Evolutionary conservation across 2,329 filamentous ascomycete genomes (phyloP).

Genomic region (Gaeumannomyces sp.): DNA sequence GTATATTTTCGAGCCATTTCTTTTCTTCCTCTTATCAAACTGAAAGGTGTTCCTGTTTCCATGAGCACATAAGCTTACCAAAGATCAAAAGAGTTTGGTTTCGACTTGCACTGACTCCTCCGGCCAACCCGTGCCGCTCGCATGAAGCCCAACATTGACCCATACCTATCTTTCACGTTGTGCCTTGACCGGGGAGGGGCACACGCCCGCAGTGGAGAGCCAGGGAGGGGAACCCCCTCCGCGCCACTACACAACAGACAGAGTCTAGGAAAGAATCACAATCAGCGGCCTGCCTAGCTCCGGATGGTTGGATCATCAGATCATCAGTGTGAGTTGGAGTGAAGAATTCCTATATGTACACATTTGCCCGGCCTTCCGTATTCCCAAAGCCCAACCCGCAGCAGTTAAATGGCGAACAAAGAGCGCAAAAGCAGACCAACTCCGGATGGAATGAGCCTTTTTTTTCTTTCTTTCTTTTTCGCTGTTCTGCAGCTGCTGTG

Average conservation of each 20-base stretch:
- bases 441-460: not conserved
- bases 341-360: not conserved
- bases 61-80: not conserved
- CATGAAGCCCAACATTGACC: not conserved
- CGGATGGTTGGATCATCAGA: not conserved
- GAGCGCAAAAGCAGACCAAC: not conserved
- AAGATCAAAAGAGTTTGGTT: not conserved
- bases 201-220: not conserved
- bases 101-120: not conserved
- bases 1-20: not conserved
- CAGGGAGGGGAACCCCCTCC: too few species aligned
- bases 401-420: not conserved
- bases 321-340: not conserved
- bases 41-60: not conserved
- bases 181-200: not conserved
- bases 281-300: not conserved
- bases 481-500: not conserved
- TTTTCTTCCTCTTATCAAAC: not conserved
- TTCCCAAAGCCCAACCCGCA: not conserved
- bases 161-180: not conserved
- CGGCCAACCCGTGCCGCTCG: too few species aligned
- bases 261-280: not conserved
- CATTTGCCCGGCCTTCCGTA: not conserved
- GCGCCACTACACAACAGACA: too few species aligned
- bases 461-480: too few species aligned